Evolutionary conservation across 1,139 yeast genomes (phyloP).

Genomic region (Saccharomycopsis phalli): DNA sequence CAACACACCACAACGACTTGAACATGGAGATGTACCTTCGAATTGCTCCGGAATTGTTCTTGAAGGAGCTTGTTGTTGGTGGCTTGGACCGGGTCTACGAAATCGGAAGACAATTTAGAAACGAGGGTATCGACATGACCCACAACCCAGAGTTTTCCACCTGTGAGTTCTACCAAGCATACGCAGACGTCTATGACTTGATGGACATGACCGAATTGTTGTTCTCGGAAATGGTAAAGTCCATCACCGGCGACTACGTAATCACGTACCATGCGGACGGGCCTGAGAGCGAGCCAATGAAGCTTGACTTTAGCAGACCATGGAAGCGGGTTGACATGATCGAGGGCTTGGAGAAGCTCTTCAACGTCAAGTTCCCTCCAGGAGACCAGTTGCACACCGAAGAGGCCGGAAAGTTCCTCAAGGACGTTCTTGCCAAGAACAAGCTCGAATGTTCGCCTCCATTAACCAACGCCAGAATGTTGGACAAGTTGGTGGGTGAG

Average conservation of each 20-base stretch:
- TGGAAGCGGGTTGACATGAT: constrained; percentile 99
- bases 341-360: constrained; percentile 83
- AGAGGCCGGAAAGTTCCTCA: constrained; percentile 88
- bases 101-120: constrained; percentile 76
- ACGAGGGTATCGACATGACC: constrained; percentile 87
- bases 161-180: constrained; percentile 93
- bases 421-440: constrained; percentile 66
- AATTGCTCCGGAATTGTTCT: constrained; percentile 96
- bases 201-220: constrained; percentile 95
- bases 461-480: constrained; percentile 95
- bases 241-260: constrained; percentile 82
- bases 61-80: constrained; percentile 68
- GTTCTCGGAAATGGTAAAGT: constrained; percentile 96
- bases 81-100: constrained; percentile 87
- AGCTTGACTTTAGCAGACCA: constrained; percentile 87
- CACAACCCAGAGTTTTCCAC: constrained; percentile 95
- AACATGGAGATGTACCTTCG: constrained; percentile 96
- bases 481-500: constrained; percentile 96
- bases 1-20: constrained; percentile 94
- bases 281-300: constrained; percentile 59
- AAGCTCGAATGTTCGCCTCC: constrained; percentile 94
- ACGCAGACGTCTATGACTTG: constrained; percentile 86
- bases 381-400: constrained; percentile 92
- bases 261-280: constrained; percentile 86
- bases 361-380: constrained; percentile 77